phyloP scores from a whole-genome alignment of 2,329 filamentous ascomycete species.

The Huntiella decipiens region DNA sequence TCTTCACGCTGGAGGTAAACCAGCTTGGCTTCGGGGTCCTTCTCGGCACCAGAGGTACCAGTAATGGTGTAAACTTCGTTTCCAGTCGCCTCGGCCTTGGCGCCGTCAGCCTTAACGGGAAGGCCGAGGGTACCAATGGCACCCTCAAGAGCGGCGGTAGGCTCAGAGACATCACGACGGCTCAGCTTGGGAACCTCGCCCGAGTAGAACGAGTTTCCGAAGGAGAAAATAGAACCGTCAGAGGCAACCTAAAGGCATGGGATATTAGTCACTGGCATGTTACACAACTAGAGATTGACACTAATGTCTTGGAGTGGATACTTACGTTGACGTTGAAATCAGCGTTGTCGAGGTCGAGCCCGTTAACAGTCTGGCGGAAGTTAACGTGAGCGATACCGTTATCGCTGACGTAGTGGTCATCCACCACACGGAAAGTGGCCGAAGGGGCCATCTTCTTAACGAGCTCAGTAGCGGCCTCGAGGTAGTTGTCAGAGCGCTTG shows the following conservation, averaged over 20 bases:
- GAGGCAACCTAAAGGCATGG: conserved; percentile 23
- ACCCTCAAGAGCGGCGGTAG: conserved; percentile 25
- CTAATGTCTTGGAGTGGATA: conserved; percentile 8
- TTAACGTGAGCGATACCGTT: conserved; percentile 39
- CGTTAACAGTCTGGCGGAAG: conserved; percentile 39
- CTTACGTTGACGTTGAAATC: conserved; percentile 42
- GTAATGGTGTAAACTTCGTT: conserved; percentile 23
- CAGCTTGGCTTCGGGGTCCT: conserved; percentile 34
- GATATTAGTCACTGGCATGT: background rate
- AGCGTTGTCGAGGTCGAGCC: conserved; percentile 39
- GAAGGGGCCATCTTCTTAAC: conserved; percentile 21
- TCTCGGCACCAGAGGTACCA: conserved; percentile 27
- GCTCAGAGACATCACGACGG: conserved; percentile 23
- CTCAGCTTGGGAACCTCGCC: conserved; percentile 24
- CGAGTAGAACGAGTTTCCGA: conserved; percentile 29
- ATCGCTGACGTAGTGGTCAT: conserved; percentile 33
- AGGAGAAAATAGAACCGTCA: conserved; percentile 38
- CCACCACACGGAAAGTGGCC: conserved; percentile 29
- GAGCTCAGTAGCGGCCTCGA: conserved; percentile 26
- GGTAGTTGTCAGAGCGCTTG: conserved; percentile 16
- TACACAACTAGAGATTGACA: background rate
- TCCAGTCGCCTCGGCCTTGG: conserved; percentile 15
- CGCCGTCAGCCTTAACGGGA: conserved; percentile 17
- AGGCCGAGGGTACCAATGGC: conserved; percentile 20
- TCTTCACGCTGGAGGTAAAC: conserved; percentile 33